phyloP scores from a whole-genome alignment of 176 grass and related monocot species.

The Oryza rufipogon region DNA sequence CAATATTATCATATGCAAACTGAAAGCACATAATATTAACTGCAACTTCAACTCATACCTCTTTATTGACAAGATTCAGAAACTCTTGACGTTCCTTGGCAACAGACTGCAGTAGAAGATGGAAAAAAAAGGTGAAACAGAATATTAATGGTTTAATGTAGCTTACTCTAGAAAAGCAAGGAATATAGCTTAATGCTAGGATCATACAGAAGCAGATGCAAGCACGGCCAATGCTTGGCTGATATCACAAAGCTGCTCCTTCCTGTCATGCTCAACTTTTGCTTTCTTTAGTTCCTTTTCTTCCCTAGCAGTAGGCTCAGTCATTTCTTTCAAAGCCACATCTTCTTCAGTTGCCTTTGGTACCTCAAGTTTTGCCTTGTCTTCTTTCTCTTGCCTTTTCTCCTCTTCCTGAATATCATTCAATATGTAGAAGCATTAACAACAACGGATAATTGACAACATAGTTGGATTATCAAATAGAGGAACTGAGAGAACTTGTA shows the following conservation, averaged over 20 bases:
- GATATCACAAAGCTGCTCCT: conserved; percentile 76
- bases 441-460: not conserved
- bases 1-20: conserved; percentile 41
- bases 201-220: conserved; percentile 90
- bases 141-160: conserved; percentile 34
- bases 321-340: conserved; percentile 91
- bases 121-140: not conserved
- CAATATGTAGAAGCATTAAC: conserved; percentile 15
- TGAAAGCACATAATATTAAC: conserved; percentile 16
- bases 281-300: conserved; percentile 63
- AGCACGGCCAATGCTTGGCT: conserved; percentile 83
- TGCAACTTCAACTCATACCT: conserved; percentile 53
- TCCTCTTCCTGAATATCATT: conserved; percentile 71
- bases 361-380: conserved; percentile 59
- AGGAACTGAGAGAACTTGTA: conserved; percentile 2
- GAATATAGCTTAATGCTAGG: conserved; percentile 30
- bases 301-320: conserved; percentile 70
- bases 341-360: conserved; percentile 53
- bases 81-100: conserved; percentile 88
- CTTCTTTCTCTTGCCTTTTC: conserved; percentile 80
- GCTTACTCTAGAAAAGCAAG: conserved; percentile 17
- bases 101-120: conserved; percentile 68
- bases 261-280: conserved; percentile 56
- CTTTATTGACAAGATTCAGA: conserved; percentile 90
- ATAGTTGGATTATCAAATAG: conserved; percentile 23